Evolutionary conservation across 257 asterid genomes (phyloP).

Genomic region (Solanum paucissectum): DNA sequence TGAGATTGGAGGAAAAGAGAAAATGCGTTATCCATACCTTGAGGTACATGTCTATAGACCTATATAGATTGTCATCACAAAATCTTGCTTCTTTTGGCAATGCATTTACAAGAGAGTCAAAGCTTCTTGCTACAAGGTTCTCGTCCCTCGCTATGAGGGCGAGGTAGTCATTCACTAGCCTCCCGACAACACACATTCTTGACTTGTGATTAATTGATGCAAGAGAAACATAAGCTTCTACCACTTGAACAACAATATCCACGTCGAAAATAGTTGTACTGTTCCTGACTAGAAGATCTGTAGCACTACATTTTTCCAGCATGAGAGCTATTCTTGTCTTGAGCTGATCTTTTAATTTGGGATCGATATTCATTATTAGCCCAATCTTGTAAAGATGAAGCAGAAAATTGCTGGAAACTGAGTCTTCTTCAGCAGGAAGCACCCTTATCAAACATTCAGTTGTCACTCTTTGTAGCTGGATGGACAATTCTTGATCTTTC

Average conservation of each 20-base stretch:
- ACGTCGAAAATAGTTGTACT: slow-evolving; percentile 11
- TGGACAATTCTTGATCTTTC: slow-evolving; percentile 1
- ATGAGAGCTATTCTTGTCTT: slow-evolving; percentile 11
- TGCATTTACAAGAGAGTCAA: slow-evolving; percentile 10
- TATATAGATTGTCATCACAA: slow-evolving; percentile 18
- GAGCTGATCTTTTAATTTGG: slow-evolving; percentile 7
- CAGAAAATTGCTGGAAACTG: slow-evolving; percentile 23
- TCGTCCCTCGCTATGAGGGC: slow-evolving; percentile 4
- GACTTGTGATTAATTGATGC: slow-evolving; percentile 1
- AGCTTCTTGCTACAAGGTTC: slow-evolving; percentile 10
- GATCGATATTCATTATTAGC: slow-evolving; percentile 3
- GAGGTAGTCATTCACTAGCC: slow-evolving; percentile 19
- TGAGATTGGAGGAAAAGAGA: not conserved
- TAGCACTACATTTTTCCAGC: slow-evolving; percentile 11
- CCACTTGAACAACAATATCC: slow-evolving; percentile 6
- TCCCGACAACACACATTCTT: slow-evolving; percentile 5
- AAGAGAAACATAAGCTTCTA: slow-evolving; percentile 9
- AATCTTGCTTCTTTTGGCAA: slow-evolving; percentile 15
- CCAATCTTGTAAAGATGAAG: slow-evolving; percentile 19
- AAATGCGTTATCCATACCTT: slow-evolving; percentile 7
- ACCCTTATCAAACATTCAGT: slow-evolving; percentile 18
- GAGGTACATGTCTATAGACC: slow-evolving; percentile 19
- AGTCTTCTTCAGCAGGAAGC: slow-evolving; percentile 10
- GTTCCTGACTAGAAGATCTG: slow-evolving; percentile 15
- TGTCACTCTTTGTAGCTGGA: slow-evolving; percentile 12